phyloP scores from a whole-genome alignment of 768 basidiomycete genomes.

The Kwoniella bestiolae region DNA sequence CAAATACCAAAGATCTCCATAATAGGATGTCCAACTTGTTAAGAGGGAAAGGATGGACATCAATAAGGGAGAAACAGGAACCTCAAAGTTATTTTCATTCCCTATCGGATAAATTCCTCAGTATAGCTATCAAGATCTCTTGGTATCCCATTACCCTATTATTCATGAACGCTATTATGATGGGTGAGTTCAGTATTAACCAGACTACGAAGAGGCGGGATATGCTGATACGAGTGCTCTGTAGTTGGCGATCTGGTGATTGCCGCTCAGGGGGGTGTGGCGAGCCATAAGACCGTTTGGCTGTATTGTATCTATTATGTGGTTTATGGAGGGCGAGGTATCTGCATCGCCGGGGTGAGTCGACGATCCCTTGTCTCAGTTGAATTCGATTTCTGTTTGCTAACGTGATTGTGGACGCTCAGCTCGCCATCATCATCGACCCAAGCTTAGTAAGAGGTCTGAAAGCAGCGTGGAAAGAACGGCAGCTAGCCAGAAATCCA shows the following conservation, averaged over 20 bases:
- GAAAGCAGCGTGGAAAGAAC: slow-evolving; percentile 21
- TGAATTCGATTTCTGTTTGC: no score
- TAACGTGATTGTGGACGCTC: not conserved
- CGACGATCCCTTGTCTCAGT: no score
- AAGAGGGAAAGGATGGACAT: slow-evolving; percentile 6
- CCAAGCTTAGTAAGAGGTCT: slow-evolving; percentile 7
- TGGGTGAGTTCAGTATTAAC: slow-evolving; percentile 19
- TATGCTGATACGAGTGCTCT: not conserved
- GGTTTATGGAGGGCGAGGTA: slow-evolving; percentile 39
- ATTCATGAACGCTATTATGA: slow-evolving; percentile 35
- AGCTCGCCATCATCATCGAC: slow-evolving; percentile 7
- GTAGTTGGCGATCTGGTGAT: slow-evolving; percentile 33
- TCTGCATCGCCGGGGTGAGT: slow-evolving; percentile 30
- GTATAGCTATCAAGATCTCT: slow-evolving; percentile 38
- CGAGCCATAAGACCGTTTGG: not conserved
- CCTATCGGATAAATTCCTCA: slow-evolving; percentile 32
- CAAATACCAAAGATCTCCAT: no score
- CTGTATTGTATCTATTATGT: slow-evolving; percentile 36
- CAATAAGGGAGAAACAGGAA: not conserved
- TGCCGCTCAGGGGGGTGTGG: slow-evolving; percentile 23
- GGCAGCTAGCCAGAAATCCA: not conserved
- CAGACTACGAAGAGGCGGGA: not conserved
- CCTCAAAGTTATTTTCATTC: slow-evolving; percentile 18
- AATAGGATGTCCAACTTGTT: slow-evolving; percentile 6
- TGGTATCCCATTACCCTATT: slow-evolving; percentile 37